Base-by-base conservation (phyloP, 164 flowering plant species). In the Nymphaea thermarum region DNA sequence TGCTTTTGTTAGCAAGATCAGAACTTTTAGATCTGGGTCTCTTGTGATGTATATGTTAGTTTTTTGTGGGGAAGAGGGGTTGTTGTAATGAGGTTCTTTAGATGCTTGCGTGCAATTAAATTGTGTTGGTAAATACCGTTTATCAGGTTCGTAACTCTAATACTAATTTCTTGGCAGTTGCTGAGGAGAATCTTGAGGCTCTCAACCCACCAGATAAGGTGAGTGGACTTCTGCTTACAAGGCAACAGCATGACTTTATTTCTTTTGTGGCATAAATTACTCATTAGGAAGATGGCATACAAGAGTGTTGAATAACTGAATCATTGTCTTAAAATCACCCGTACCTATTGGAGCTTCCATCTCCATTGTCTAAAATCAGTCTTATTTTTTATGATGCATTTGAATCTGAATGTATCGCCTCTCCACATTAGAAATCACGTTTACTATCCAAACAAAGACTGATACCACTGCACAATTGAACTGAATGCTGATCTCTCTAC, bases 141-240 rank as follows among this genome's bases (percentile, higher is more conserved):
- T 47, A 47, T 47, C 55, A 12, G 12, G 12, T 12, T 47, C 5
- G 12, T 47, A 5, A 12, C 3, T 47, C 12, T 47, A 25, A 2
- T 4, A 4, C 64, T 62, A 66, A 65, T 45, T 66, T 3, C 69
- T 64, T 65, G 81, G 84, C 90, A 93, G 98, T 93, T 77, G 68
- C 98, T 2, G 97, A 93, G 82, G 98, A 93, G 65, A 90, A 89
- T 78, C 75, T 91, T 64, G 43, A 85, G 60, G 83, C 84, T 55
- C 82, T 90, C 43, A 90, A 85, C 1, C 55, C 82, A 78, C 89
- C 86, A 77, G 94, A 87, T 79, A 71, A 16, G 87, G 98, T 90
- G 67, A 75, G 88, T 75, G 45, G 4, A 59, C 55, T 47, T 47
- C 4, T 47, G 12, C 12, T 12, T 12, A 47, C 12, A 25, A 25